Base-by-base conservation (phyloP, 768 basidiomycete genomes). In the Pilatotrama ljubarskyi region DNA sequence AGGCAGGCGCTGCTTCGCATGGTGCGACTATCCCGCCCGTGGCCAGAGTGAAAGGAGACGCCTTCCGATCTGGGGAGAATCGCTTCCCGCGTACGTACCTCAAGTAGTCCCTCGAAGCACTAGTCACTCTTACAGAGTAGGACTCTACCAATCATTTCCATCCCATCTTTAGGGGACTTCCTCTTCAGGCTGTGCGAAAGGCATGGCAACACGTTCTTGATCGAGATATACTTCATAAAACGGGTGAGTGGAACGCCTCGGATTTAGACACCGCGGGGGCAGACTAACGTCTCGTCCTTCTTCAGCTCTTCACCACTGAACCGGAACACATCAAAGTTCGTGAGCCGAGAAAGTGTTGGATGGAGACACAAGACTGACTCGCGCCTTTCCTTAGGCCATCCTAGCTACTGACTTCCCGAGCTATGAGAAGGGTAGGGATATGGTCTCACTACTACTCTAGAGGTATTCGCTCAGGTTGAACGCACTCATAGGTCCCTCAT, bases 241-340 rank as follows among this genome's bases (percentile, higher is more conserved):
- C 48, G 62, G 32, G 58, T 63, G 17, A n/a, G 49, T 43, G 8
- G 32, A 37, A 11, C 17, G 32, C 2, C 29, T 13, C 25, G 0
- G 38, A 11, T 9, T 20, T 14, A 3, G 4, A 10, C 35, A 22
- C 17, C 22, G 29, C 10, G 29, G 29, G 5, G 1, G 13, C 17
- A 18, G 32, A 36, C 20, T 22, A 8, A 41, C 40, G 20, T 17
- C 17, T 29, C 17, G 1, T 18, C 17, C 11, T 22, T 2, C 11
- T 11, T 7, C 18, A 80, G 78, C 67, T 79, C 24, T 58, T 68
- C 41, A 79, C 77, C 0, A 58, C 36, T 0, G 77, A 79, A 42
- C 77, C 78, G 4, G 76, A 77, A 25, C 65, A 79, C 22, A 59
- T 76, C 66, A 77, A 80, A 70, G 79, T 73, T 26, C 6, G 66